Evolutionary conservation across 768 basidiomycete genomes (phyloP), one percentile per base, ranked within the genome.

Genomic region (Xerocomellus amylosporus): DNA sequence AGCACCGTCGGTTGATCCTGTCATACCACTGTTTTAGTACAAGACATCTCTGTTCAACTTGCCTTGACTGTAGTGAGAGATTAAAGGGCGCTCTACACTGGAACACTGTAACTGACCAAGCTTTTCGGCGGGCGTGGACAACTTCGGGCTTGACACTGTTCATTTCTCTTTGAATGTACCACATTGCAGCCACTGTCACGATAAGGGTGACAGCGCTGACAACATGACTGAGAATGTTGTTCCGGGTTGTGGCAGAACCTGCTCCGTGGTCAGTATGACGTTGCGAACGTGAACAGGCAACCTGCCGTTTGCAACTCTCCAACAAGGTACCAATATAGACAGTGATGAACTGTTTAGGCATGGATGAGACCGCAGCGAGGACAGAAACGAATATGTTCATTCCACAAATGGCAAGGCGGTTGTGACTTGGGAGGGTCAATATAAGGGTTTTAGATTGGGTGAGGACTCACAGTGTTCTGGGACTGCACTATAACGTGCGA

Each of bases 271-370:
- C 13, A 59, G 38, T 41, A 48, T 34, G 54, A 41, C 6, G 28
- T 12, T 5, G 13, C 17, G 28, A 31, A 46, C 19, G 24, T n/a
- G 5, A 22, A 39, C 22, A 49, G 15, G 22, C 20, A 7, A 59
- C 57, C 31, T 44, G 65, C 69, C 72, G 6, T 61, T 70, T 4
- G 78, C 74, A 22, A 22, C 24, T 73, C 58, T 87, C 82, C n/a
- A 91, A 68, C 28, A 89, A 76, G 30, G 90, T 91, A 34, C 93
- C 93, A 15, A 95, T 79, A 65, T 97, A 97, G 13, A 97, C 94
- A 8, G 88, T 90, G 60, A 93, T 81, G 62, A 97, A 87, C 69
- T 97, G 93, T 66, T 95, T 95, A 7, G 93, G 93, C 65, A 93
- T 71, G 19, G 91, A 90, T 17, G 93, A 74, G 60, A 93, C 72